phyloP scores from a whole-genome alignment of 768 basidiomycete genomes.

The Phlebiopsis gigantea region DNA sequence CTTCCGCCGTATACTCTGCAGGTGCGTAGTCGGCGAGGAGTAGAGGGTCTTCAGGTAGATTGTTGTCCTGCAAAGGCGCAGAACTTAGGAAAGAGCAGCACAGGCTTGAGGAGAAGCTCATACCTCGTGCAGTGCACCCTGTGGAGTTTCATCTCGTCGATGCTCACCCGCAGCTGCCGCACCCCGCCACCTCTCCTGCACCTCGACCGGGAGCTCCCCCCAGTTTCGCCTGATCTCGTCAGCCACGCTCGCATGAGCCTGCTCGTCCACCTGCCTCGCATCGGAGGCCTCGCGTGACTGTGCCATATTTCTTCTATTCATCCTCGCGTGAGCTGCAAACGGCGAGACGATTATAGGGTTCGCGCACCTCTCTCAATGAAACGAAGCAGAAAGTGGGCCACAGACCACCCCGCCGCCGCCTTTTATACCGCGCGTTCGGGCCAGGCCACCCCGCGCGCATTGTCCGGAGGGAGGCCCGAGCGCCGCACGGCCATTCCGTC shows the following conservation, averaged over 20 bases:
- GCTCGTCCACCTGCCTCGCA: no score
- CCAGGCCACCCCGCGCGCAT: no score
- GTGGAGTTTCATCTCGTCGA: neutral
- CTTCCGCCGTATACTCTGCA: neutral
- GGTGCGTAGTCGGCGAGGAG: neutral
- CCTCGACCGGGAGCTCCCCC: neutral
- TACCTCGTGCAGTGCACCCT: neutral
- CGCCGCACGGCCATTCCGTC: no score
- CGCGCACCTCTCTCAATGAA: no score
- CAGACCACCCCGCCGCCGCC: no score
- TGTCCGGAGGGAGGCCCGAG: no score
- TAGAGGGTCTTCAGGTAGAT: neutral
- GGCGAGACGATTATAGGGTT: no score
- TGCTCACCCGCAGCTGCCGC: neutral
- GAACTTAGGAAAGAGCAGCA: neutral
- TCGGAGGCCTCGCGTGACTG: no score
- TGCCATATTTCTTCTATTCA: no score
- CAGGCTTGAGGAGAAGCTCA: neutral
- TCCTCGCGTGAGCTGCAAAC: no score
- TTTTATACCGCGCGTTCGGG: no score
- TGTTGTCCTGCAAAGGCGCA: neutral
- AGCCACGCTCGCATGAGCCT: neutral
- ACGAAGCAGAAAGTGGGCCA: no score
- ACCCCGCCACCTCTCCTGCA: neutral
- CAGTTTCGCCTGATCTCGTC: neutral